Conservation (phyloP, 805 yeast genomes). For the Osmozyma mogii region DNA sequence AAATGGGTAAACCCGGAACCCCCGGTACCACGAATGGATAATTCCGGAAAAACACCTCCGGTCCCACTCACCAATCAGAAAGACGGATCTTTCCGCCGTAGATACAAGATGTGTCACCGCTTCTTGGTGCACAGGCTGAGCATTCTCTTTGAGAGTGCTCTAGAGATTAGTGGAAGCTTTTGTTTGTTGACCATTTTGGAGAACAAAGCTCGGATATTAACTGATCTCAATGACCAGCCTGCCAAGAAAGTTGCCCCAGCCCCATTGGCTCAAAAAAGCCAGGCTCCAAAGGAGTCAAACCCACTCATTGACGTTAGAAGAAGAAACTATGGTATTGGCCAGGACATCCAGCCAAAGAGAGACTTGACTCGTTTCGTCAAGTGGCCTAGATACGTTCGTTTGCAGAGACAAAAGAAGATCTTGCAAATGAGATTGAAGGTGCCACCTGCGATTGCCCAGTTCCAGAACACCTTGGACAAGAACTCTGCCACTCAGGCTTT, state of each 20-base stretch:
- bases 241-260: conserved; percentile 46
- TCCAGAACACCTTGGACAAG: conserved; percentile 94
- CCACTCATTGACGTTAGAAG: conserved; percentile 88
- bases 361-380: conserved; percentile 95
- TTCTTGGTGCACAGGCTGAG: conserved; percentile 40
- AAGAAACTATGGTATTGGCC: conserved; percentile 95
- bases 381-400: conserved; percentile 98
- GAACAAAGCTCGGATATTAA: conserved; percentile 20
- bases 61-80: no score
- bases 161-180: conserved; percentile 31
- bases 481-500: conserved; percentile 96
- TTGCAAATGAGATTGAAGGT: conserved; percentile 94
- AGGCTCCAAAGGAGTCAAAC: conserved; percentile 23
- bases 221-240: conserved; percentile 48
- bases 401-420: conserved; percentile 98
- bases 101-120: conserved; percentile 28
- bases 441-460: conserved; percentile 97
- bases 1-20: no score
- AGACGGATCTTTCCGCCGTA: no score
- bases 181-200: conserved; percentile 20
- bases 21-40: no score
- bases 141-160: conserved; percentile 30
- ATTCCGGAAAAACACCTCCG: no score
- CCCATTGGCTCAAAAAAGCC: conserved; percentile 34
- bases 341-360: conserved; percentile 90